Evolutionary conservation across 768 basidiomycete genomes (phyloP), one percentile per base, ranked within the genome.

Genomic region (Russula earlei): DNA sequence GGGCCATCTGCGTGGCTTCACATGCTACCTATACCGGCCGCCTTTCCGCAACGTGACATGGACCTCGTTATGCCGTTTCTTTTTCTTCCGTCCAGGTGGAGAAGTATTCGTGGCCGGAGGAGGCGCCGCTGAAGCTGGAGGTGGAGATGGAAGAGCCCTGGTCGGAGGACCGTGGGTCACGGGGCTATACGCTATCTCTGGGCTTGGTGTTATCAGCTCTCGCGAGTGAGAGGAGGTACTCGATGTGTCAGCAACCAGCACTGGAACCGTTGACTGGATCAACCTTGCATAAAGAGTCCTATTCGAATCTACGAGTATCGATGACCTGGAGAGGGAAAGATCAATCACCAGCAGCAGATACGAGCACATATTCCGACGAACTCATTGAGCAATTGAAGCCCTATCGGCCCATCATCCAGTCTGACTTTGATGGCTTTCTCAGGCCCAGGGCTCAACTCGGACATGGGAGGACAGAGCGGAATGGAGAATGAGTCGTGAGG

Each of bases 331-430:
- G 17, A 15, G 8, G 5, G 9, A 31, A 34, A 19, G 51, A 25
- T 22, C 52, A 12, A 47, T 43, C 9, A 43, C 40, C 14, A 15
- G 11, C 14, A 43, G 47, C 20, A 46, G 54, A 6, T 31, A 10
- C 10, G 27, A 42, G 38, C 29, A 10, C 27, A 52, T 20, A 27
- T 11, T 34, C 25, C 22, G 22, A 14, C 82, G 67, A 53, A 83
- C 82, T 74, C 72, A 51, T 79, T 80, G 49, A 78, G 75, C 5
- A 84, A 62, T 52, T 77, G 77, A 0, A 70, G 65, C 2, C 57
- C 57, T 3, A 59, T 43, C 27, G 57, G 52, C 5, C 47, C 34
- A 27, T 58, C 41, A 38, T 58, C 52, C 1, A 58, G 41, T 22
- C 57, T 46, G 22, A 54, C 29, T 0, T 17, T 49, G 20, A 58